Evolutionary conservation across 2,329 filamentous ascomycete species (phyloP).

Genomic region (Monosporascus sp.): DNA sequence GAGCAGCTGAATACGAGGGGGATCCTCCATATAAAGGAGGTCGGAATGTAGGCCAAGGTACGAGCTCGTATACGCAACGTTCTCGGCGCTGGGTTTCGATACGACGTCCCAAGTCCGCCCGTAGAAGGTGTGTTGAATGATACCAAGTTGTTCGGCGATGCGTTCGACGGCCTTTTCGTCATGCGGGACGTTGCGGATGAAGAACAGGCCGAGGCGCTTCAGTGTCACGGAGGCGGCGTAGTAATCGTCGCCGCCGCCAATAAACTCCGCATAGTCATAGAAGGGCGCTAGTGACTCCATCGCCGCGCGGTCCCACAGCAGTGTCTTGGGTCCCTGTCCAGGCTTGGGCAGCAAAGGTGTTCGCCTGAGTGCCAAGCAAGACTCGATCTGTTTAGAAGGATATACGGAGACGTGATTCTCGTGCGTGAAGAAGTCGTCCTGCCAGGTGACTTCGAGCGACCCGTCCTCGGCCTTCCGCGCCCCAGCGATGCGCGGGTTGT

Average conservation of each 20-base stretch:
- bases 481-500: conserved; percentile 31
- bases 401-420: conserved; percentile 30
- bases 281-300: conserved; percentile 39
- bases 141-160: conserved; percentile 69
- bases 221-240: conserved; percentile 59
- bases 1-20: conserved; percentile 78
- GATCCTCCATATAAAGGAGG: conserved; percentile 75
- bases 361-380: conserved; percentile 8
- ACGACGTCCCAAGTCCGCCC: conserved; percentile 86
- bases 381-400: conserved; percentile 10
- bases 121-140: conserved; percentile 83
- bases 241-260: conserved; percentile 54
- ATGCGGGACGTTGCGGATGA: conserved; percentile 69
- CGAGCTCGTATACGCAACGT: conserved; percentile 83
- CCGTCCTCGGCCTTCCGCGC: conserved; percentile 29
- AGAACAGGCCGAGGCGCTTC: conserved; percentile 64
- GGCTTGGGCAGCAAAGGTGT: too few species aligned
- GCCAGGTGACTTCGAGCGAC: conserved; percentile 56
- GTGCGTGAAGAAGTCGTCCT: conserved; percentile 34
- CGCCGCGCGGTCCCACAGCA: conserved; percentile 26
- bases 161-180: conserved; percentile 59
- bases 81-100: conserved; percentile 76
- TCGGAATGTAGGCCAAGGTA: conserved; percentile 91
- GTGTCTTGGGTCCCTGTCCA: background rate
- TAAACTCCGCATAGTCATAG: conserved; percentile 68